Evolutionary conservation across 2,329 filamentous ascomycete genomes (phyloP).

Genomic region (Dactylonectria macrodidyma): DNA sequence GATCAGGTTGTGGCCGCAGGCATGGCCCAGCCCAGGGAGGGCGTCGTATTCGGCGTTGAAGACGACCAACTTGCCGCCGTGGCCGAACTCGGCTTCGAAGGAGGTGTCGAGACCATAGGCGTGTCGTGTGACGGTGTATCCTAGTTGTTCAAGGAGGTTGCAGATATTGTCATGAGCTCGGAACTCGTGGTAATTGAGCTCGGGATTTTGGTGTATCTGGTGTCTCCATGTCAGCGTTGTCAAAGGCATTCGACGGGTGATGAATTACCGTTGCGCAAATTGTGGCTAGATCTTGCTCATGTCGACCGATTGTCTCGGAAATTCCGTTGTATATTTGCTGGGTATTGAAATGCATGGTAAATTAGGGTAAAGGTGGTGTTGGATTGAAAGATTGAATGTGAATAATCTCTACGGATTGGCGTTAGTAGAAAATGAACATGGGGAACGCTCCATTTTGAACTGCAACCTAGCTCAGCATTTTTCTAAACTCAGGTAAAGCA

Average conservation of each 20-base stretch:
- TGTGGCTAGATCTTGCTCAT: conserved; percentile 31
- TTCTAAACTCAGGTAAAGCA: no score
- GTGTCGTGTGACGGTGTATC: conserved; percentile 56
- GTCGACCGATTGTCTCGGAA: conserved; percentile 31
- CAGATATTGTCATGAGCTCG: conserved; percentile 59
- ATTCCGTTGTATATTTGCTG: conserved; percentile 28
- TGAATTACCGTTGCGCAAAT: conserved; percentile 36
- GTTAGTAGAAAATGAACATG: not conserved
- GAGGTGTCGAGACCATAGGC: conserved; percentile 61
- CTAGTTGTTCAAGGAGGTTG: conserved; percentile 51
- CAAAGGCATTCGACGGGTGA: accelerated
- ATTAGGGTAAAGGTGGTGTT: not conserved
- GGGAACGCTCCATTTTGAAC: not conserved
- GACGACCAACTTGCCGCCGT: conserved; percentile 55
- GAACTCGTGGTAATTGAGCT: conserved; percentile 59
- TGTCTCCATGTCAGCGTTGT: not conserved
- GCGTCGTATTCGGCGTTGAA: conserved; percentile 62
- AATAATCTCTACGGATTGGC: not conserved
- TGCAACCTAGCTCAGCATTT: not conserved
- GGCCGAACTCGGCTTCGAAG: conserved; percentile 58
- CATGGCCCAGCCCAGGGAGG: conserved; percentile 65
- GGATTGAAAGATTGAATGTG: not conserved
- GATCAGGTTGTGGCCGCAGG: conserved; percentile 70
- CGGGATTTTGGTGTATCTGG: conserved; percentile 59
- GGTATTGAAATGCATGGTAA: not conserved